Percentiles rank a stretch among this genome's conserved stretches.
These are phyloP conservation scores for Tylopilus vinaceipallidus DNA, from an alignment of 768 basidiomycete species.

Conservation along the genomic window DNA sequence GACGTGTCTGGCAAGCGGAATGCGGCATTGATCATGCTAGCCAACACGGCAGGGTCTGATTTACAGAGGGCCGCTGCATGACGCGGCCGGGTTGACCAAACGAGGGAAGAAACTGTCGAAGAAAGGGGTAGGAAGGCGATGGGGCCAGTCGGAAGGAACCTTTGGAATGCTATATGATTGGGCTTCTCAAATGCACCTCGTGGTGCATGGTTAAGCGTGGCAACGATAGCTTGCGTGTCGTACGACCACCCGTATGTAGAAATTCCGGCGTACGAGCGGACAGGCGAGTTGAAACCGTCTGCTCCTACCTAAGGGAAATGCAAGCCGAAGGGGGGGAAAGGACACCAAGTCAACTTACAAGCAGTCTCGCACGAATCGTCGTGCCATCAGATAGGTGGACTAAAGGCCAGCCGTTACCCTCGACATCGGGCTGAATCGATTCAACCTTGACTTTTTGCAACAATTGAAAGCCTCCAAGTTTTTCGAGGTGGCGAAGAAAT, in stretches of 20 bases:
- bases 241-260: constrained; percentile 91
- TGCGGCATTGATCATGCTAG: constrained; percentile 83
- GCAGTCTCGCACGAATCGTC: constrained; percentile 65
- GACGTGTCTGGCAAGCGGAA: constrained; percentile 82
- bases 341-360: constrained; percentile 47
- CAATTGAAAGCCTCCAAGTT: constrained; percentile 53
- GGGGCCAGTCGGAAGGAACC: constrained; percentile 93
- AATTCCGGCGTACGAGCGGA: constrained; percentile 82
- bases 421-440: constrained; percentile 51
- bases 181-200: constrained; percentile 57
- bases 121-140: constrained; percentile 93
- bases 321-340: not conserved
- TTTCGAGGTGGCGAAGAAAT: constrained; percentile 62
- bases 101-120: constrained; percentile 75
- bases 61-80: constrained; percentile 72
- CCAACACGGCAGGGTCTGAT: constrained; percentile 60
- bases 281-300: constrained; percentile 94
- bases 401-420: constrained; percentile 72
- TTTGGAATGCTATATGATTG: constrained; percentile 86
- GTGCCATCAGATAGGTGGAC: constrained; percentile 70
- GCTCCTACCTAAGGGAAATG: constrained; percentile 71
- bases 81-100: constrained; percentile 87
- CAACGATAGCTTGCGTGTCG: constrained; percentile 85
- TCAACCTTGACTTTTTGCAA: constrained; percentile 74
- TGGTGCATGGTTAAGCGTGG: constrained; percentile 76